Percentiles rank a stretch among this genome's conserved stretches.
These are phyloP conservation scores for Cerioporus squamosus DNA, from an alignment of 1,284 basidiomycete species.

Conservation along the genomic window DNA sequence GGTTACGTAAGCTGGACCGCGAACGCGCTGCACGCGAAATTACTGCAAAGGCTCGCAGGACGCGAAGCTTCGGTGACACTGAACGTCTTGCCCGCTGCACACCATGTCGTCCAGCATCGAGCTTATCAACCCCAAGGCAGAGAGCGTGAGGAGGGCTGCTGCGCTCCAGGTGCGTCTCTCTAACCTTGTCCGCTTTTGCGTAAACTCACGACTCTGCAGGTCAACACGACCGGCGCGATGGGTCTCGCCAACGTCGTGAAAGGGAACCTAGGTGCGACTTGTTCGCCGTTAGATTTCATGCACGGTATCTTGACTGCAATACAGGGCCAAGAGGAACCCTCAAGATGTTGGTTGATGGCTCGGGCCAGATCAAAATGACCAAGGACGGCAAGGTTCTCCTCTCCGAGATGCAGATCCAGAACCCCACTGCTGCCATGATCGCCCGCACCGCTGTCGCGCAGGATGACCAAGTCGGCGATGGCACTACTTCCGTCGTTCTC, in stretches of 20 bases:
- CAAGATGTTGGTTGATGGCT: constrained; percentile 99
- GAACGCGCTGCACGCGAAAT: background rate
- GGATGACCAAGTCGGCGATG: constrained; percentile 99
- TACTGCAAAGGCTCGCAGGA: background rate
- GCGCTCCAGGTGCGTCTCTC: constrained; percentile 82
- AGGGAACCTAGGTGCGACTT: constrained; percentile 84
- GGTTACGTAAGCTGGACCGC: background rate
- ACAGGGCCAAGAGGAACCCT: constrained; percentile 92
- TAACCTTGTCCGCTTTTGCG: background rate
- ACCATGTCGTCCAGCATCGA: constrained; percentile 77
- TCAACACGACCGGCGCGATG: constrained; percentile 93
- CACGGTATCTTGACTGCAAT: constrained; percentile 8
- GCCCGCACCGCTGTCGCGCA: constrained; percentile 98
- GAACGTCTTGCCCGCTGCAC: background rate
- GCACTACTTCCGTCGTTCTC: constrained; percentile 96
- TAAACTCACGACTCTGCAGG: constrained; percentile 47
- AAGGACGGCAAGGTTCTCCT: constrained; percentile 99
- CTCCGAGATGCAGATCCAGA: constrained; percentile 99
- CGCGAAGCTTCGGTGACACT: too few relatives aligned
- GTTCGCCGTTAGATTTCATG: background rate
- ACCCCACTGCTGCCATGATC: constrained; percentile 99
- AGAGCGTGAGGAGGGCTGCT: constrained; percentile 91
- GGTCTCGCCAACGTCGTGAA: constrained; percentile 98
- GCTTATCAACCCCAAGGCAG: constrained; percentile 94
- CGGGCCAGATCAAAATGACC: constrained; percentile 99